These are phyloP conservation scores for Clathrospora elynae DNA, from an alignment of 2,329 filamentous ascomycete genomes.

Conservation along the genomic window DNA sequence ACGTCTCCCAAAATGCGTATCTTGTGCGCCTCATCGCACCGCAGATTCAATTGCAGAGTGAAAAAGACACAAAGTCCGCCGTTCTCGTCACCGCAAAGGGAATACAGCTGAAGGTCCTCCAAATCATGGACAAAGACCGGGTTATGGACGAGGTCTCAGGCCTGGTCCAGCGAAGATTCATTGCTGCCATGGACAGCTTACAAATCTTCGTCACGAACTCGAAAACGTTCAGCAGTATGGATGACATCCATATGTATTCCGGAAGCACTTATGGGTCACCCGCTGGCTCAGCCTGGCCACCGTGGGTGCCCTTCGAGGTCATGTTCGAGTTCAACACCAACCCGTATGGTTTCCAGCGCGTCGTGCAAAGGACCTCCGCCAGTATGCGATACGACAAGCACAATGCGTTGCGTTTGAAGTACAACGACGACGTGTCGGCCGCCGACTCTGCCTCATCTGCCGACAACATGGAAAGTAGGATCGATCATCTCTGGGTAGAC, in stretches of 20 bases:
- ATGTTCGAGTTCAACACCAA: constrained; percentile 96
- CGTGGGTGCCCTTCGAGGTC: constrained; percentile 97
- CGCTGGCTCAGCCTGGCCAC: constrained; percentile 87
- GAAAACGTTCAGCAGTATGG: constrained; percentile 80
- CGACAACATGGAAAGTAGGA: constrained; percentile 72
- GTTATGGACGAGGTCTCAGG: constrained; percentile 92
- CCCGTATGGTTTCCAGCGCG: constrained; percentile 96
- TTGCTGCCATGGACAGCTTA: constrained; percentile 94
- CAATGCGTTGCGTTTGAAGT: constrained; percentile 95
- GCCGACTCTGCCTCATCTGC: constrained; percentile 58
- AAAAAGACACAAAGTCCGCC: constrained; percentile 97
- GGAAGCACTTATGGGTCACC: constrained; percentile 90
- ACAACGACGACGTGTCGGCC: constrained; percentile 87
- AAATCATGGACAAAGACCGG: constrained; percentile 96
- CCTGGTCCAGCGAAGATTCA: constrained; percentile 90
- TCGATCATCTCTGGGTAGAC: constrained; percentile 95
- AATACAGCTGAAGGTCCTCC: constrained; percentile 96
- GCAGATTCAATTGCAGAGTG: constrained; percentile 96
- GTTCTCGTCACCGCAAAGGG: constrained; percentile 95
- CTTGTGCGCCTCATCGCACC: constrained; percentile 94
- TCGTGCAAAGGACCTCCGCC: constrained; percentile 95
- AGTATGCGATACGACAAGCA: constrained; percentile 96
- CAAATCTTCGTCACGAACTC: constrained; percentile 98
- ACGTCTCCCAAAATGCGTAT: constrained; percentile 89
- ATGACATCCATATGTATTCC: constrained; percentile 89